phyloP scores from a whole-genome alignment of 2,329 filamentous ascomycete species.

The Fusarium penzigii region DNA sequence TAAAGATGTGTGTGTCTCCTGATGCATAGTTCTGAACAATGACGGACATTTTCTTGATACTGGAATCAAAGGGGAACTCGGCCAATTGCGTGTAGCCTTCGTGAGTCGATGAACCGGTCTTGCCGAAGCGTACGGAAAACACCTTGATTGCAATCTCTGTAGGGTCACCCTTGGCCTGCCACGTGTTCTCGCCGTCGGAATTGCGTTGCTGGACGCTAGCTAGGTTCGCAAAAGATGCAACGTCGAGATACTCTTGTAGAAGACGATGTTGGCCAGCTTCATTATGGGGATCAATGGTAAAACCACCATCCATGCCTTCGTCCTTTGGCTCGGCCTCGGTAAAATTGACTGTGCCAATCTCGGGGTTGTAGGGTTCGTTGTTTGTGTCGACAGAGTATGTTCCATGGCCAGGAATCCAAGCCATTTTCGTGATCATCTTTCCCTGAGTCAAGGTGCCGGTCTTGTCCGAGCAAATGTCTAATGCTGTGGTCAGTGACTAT shows the following conservation, averaged over 20 bases:
- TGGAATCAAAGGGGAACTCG: constrained; percentile 74
- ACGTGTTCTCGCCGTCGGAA: constrained; percentile 46
- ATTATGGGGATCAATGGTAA: constrained; percentile 24
- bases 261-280: constrained; percentile 44
- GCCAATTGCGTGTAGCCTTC: constrained; percentile 54
- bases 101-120: constrained; percentile 54
- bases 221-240: constrained; percentile 66
- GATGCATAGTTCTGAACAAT: constrained; percentile 53
- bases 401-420: constrained; percentile 33
- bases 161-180: constrained; percentile 66
- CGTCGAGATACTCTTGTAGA: constrained; percentile 59
- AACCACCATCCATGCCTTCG: constrained; percentile 6
- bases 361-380: constrained; percentile 32
- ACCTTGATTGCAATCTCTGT: constrained; percentile 73
- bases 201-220: constrained; percentile 55
- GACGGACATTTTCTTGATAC: constrained; percentile 76
- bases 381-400: constrained; percentile 31
- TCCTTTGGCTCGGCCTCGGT: constrained; percentile 26
- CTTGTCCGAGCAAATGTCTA: constrained; percentile 37
- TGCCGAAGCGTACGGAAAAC: constrained; percentile 68
- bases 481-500: background rate
- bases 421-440: constrained; percentile 34
- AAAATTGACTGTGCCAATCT: constrained; percentile 19
- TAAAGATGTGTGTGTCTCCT: constrained; percentile 51
- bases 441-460: constrained; percentile 38